Conservation (phyloP, 495 filamentous ascomycete species). For the Terfezia claveryi region DNA sequence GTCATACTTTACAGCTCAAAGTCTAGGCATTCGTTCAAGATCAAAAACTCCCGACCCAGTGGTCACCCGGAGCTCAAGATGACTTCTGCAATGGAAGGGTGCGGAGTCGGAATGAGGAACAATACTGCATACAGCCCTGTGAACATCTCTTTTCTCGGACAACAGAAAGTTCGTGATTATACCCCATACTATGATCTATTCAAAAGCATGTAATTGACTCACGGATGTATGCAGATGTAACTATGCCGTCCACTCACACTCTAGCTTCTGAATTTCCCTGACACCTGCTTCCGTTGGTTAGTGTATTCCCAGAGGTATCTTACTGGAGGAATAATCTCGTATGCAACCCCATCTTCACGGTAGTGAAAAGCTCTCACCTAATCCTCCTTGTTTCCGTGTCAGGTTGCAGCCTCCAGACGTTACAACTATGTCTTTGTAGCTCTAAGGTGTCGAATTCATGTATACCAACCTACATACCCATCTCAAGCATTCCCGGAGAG, state of each 20-base stretch:
- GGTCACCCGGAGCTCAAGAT: no score
- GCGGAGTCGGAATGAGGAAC: not conserved
- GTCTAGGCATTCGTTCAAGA: no score
- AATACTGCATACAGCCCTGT: slow-evolving; percentile 6
- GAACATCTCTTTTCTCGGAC: slow-evolving; percentile 11
- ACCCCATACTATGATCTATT: not conserved
- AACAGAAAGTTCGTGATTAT: slow-evolving; percentile 11
- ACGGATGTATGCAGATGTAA: not conserved
- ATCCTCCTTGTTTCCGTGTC: not conserved
- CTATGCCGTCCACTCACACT: slow-evolving; percentile 2
- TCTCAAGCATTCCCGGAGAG: slow-evolving; percentile 36
- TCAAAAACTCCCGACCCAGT: no score
- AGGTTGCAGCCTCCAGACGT: slow-evolving; percentile 16
- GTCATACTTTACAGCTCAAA: no score
- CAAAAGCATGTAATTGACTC: not conserved
- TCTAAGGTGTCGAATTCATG: slow-evolving; percentile 44
- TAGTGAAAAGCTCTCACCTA: not conserved
- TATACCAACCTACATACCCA: slow-evolving; percentile 48
- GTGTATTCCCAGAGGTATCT: slow-evolving; percentile 11
- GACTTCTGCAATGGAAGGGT: no score
- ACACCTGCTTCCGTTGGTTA: slow-evolving; percentile 2
- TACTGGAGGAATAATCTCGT: slow-evolving; percentile 18
- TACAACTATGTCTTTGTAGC: slow-evolving; percentile 38
- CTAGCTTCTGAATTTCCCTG: slow-evolving; percentile 9
- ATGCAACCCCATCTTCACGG: not conserved